These are phyloP conservation scores for Lichenothelia convexa DNA, from an alignment of 495 filamentous ascomycete genomes.

Conservation along the genomic window DNA sequence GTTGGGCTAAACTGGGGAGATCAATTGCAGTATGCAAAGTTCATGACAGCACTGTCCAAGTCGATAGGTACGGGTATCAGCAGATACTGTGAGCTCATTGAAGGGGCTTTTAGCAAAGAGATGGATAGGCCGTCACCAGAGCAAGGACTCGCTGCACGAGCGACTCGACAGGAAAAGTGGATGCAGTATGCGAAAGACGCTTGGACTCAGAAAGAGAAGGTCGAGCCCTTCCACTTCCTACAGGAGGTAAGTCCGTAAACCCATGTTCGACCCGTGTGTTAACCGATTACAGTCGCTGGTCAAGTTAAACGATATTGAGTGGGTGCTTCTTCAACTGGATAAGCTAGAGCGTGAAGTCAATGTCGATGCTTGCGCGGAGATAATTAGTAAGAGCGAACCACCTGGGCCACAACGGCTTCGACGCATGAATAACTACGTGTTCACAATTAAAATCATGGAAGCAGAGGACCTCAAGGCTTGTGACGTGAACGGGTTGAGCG, in stretches of 20 bases:
- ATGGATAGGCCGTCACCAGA: conserved; percentile 83
- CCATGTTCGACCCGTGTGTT: conserved; percentile 4
- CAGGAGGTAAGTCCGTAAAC: conserved; percentile 48
- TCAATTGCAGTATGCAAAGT: conserved; percentile 81
- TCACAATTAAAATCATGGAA: conserved; percentile 97
- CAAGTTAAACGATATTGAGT: conserved; percentile 96
- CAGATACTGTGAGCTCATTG: conserved; percentile 80
- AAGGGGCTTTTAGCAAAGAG: conserved; percentile 71
- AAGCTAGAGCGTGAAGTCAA: conserved; percentile 76
- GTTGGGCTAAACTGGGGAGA: conserved; percentile 79
- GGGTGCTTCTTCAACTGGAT: conserved; percentile 75
- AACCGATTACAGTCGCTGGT: conserved; percentile 55
- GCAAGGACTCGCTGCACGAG: conserved; percentile 57
- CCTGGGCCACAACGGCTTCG: conserved; percentile 36
- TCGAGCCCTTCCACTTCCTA: conserved; percentile 95
- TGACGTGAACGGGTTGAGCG: conserved; percentile 82
- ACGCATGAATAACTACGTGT: conserved; percentile 68
- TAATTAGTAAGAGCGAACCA: conserved; percentile 48
- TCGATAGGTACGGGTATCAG: conserved; percentile 67
- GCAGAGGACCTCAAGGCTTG: conserved; percentile 97
- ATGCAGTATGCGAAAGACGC: conserved; percentile 86
- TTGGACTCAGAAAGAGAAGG: conserved; percentile 84
- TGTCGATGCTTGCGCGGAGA: conserved; percentile 80
- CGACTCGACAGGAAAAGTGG: conserved; percentile 78
- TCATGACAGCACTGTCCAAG: conserved; percentile 91